These are phyloP conservation scores for Chamaecrista fasciculata DNA, from an alignment of 306 rosid species.

Conservation along the genomic window DNA sequence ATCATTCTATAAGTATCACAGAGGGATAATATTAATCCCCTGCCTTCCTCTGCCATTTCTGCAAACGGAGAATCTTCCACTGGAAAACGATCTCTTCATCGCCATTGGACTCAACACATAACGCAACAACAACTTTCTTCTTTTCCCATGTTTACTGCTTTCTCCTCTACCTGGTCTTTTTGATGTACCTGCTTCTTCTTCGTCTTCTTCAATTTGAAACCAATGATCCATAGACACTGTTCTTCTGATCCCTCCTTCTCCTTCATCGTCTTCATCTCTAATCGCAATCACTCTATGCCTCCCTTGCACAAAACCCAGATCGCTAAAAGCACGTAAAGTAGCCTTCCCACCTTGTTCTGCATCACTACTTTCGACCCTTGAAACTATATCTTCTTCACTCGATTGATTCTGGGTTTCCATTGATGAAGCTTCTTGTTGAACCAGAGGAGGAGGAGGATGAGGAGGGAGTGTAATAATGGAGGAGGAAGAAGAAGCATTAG, in stretches of 20 bases:
- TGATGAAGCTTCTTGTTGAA: conserved; percentile 31
- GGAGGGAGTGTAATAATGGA: conserved; percentile 17
- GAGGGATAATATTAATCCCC: conserved; percentile 47
- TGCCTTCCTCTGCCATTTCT: conserved; percentile 60
- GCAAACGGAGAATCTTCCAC: conserved; percentile 65
- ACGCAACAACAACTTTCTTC: too few species aligned
- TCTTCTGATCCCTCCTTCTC: conserved; percentile 50
- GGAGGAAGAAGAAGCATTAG: conserved; percentile 34
- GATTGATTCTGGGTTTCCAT: conserved; percentile 33
- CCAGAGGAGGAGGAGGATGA: conserved; percentile 8
- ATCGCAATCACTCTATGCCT: conserved; percentile 64
- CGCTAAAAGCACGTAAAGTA: conserved; percentile 56
- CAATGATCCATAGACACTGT: conserved; percentile 83
- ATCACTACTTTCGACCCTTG: conserved; percentile 28
- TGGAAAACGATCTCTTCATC: conserved; percentile 88
- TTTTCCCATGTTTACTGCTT: too few species aligned
- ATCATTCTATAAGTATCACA: too few species aligned
- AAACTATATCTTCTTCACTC: conserved; percentile 27
- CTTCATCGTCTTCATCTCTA: conserved; percentile 48
- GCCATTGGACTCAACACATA: conserved; percentile 65
- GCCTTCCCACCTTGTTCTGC: conserved; percentile 46
- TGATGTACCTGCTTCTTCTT: conserved; percentile 58
- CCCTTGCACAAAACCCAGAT: conserved; percentile 54
- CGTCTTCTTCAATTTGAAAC: conserved; percentile 37
- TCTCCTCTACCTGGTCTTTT: conserved; percentile 48